Percentiles rank a stretch among this genome's conserved stretches.
These are phyloP conservation scores for Cercospora janseana DNA, from an alignment of 2,329 filamentous ascomycete genomes.

Conservation along the genomic window DNA sequence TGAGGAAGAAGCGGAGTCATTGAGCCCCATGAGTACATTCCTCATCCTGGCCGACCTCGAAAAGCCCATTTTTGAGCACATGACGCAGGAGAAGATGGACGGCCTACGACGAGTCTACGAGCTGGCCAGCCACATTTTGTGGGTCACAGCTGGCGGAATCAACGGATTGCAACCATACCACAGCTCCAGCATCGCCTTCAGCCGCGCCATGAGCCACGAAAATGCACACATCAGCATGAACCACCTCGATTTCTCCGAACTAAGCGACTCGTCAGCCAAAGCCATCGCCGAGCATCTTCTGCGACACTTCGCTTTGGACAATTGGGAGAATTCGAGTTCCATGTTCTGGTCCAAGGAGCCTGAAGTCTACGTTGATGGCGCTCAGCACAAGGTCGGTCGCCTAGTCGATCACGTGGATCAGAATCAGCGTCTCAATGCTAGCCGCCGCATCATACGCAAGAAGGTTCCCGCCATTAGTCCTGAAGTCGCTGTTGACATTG, in stretches of 20 bases:
- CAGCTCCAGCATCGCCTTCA: neutral
- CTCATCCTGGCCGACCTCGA: slow-evolving; percentile 14
- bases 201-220: neutral
- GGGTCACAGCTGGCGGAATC: slow-evolving; percentile 3
- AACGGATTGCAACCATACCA: neutral
- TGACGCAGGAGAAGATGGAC: slow-evolving; percentile 1
- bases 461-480: neutral
- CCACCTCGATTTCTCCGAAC: neutral
- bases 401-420: neutral
- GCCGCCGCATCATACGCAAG: neutral
- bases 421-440: neutral
- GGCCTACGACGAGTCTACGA: slow-evolving; percentile 3
- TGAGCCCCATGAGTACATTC: too few species aligned
- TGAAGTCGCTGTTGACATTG: neutral
- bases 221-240: neutral
- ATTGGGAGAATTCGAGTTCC: neutral
- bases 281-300: neutral
- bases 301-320: neutral
- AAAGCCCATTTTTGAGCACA: slow-evolving; percentile 6
- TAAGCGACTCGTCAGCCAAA: neutral
- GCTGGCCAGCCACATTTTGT: slow-evolving; percentile 1
- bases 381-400: neutral
- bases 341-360: neutral
- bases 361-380: neutral
- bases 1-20: too few species aligned